These are phyloP conservation scores for Globisporangium mamillatum DNA, from an alignment of 352 stramenopile genomes.

Conservation along the genomic window DNA sequence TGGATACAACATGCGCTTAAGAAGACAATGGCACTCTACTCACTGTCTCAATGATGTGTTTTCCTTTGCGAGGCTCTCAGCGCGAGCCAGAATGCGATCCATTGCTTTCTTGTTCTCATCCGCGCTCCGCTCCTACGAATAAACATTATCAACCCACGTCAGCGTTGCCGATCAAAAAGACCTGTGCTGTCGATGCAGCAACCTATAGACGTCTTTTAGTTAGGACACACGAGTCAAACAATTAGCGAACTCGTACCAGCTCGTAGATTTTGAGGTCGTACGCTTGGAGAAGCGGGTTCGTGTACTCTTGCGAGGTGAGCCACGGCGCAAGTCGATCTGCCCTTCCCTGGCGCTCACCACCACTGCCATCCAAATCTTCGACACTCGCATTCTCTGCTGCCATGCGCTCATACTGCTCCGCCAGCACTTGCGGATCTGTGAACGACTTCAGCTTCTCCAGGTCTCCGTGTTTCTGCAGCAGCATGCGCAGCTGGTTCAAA, in stretches of 20 bases:
- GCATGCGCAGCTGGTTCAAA: conserved; percentile 49
- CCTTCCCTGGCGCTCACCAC: neutral
- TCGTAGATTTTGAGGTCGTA: conserved; percentile 82
- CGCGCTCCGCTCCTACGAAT: conserved; percentile 37
- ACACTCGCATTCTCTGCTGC: conserved; percentile 17
- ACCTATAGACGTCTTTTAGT: neutral
- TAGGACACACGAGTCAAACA: neutral
- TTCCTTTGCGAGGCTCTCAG: conserved; percentile 54
- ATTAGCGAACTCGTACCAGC: conserved; percentile 32
- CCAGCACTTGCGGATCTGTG: conserved; percentile 28
- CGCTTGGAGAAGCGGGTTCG: conserved; percentile 67
- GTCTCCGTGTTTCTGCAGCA: conserved; percentile 69
- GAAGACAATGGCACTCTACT: conserved; percentile 5
- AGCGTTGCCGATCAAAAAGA: neutral
- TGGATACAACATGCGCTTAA: neutral
- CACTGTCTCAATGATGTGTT: conserved; percentile 72
- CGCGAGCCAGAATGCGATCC: conserved; percentile 43
- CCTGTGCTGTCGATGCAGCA: neutral
- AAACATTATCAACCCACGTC: neutral
- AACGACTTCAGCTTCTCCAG: conserved; percentile 67
- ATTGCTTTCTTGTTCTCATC: conserved; percentile 61
- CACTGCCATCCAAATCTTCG: conserved; percentile 6
- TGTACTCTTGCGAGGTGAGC: conserved; percentile 69
- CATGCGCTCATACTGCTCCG: conserved; percentile 13
- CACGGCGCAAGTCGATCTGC: conserved; percentile 38